Conservation (phyloP, 2,329 filamentous ascomycete species). For the Aspergillus spinulosporus region DNA sequence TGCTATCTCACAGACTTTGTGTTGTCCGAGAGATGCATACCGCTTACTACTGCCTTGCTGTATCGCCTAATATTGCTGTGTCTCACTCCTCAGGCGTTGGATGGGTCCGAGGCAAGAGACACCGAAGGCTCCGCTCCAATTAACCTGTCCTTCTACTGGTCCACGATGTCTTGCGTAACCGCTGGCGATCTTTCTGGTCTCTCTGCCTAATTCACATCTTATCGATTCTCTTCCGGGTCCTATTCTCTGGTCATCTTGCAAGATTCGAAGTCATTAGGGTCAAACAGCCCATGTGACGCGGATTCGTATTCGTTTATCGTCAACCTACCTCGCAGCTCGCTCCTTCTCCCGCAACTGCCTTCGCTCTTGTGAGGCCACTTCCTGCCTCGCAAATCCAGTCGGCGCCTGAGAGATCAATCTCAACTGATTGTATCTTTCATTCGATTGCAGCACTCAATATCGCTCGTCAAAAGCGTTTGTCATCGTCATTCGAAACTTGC, state of each 20-base stretch:
- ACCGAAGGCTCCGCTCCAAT: slow-evolving; percentile 7
- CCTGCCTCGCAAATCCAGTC: not conserved
- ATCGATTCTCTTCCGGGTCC: not conserved
- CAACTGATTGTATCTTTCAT: not conserved
- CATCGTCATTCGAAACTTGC: not conserved
- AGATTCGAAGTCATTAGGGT: not conserved
- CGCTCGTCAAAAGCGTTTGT: slow-evolving; percentile 3
- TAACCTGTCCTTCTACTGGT: slow-evolving; percentile 6
- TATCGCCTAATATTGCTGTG: not conserved
- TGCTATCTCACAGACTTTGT: not conserved
- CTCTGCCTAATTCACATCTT: not conserved
- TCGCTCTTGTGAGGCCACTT: not conserved
- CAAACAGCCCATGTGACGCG: slow-evolving; percentile 1
- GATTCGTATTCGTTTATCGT: not conserved
- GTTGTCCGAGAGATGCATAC: not conserved
- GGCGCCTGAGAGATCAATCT: not conserved
- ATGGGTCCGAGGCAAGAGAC: slow-evolving; percentile 1
- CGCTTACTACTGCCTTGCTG: not conserved
- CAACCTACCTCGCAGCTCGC: not conserved
- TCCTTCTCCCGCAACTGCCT: not conserved
- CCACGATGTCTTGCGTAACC: slow-evolving; percentile 17
- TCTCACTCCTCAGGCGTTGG: not conserved
- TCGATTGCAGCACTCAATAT: not conserved
- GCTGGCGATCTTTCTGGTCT: slow-evolving; percentile 10
- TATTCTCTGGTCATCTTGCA: not conserved